These are phyloP conservation scores for Tolypocladium nubicola DNA, from an alignment of 2,329 filamentous ascomycete species.

Conservation along the genomic window DNA sequence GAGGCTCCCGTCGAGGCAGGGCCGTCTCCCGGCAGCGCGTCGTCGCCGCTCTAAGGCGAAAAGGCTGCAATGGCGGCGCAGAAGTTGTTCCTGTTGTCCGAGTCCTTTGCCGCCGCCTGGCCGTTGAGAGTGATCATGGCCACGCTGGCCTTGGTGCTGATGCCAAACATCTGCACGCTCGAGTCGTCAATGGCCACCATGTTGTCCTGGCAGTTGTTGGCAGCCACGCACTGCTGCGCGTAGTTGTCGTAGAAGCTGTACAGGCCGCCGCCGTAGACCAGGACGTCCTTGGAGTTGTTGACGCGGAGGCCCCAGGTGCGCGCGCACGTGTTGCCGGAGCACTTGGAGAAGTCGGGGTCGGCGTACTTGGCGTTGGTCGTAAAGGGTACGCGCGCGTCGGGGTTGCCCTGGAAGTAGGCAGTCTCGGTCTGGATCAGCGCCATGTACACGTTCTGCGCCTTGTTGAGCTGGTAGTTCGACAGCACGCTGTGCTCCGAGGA, in stretches of 20 bases:
- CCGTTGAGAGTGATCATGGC: conserved; percentile 64
- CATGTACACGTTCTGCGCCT: conserved; percentile 72
- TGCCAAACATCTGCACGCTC: conserved; percentile 53
- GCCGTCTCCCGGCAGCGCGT: neutral
- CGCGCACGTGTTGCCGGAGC: conserved; percentile 45
- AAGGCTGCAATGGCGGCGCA: conserved; percentile 49
- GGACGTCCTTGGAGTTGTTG: conserved; percentile 54
- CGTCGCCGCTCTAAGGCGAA: conserved; percentile 10
- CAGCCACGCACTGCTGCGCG: conserved; percentile 54
- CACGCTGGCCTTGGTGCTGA: conserved; percentile 63
- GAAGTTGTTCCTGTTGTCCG: conserved; percentile 55
- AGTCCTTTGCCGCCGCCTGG: conserved; percentile 38
- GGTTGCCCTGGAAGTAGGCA: conserved; percentile 79
- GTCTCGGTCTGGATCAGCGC: conserved; percentile 82
- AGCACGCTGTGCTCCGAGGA: conserved; percentile 54
- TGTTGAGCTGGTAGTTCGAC: conserved; percentile 78
- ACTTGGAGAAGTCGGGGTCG: conserved; percentile 61
- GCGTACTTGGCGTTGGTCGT: conserved; percentile 42
- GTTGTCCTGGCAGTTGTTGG: conserved; percentile 64
- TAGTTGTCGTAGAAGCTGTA: conserved; percentile 85
- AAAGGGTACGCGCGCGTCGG: conserved; percentile 59
- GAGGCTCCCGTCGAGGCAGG: neutral
- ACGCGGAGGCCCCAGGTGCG: conserved; percentile 72
- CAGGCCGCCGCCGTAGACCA: conserved; percentile 62
- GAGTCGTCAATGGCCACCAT: conserved; percentile 65